Evolutionary conservation across 2,329 filamentous ascomycete genomes (phyloP).

Genomic region (Fusarium bactridioides): DNA sequence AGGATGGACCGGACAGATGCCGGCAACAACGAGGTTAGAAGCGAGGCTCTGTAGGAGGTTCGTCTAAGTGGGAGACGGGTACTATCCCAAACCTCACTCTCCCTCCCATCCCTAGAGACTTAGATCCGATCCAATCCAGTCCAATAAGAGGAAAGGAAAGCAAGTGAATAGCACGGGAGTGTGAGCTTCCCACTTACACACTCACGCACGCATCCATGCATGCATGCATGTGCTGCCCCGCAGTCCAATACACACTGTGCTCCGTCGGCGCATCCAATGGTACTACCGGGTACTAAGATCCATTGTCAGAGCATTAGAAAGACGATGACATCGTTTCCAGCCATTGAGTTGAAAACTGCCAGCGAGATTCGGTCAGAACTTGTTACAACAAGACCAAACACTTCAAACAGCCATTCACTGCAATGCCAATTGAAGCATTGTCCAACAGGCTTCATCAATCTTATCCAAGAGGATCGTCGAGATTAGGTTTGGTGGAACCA

Average conservation of each 20-base stretch:
- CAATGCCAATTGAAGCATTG: not conserved
- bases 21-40: slow-evolving; percentile 13
- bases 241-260: slow-evolving; percentile 23
- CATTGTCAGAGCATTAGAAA: not conserved
- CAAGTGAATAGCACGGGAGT: slow-evolving; percentile 11
- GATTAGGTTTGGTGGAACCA: slow-evolving; percentile 43
- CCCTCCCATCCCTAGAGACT: not conserved
- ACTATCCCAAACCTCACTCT: slow-evolving; percentile 20
- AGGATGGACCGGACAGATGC: slow-evolving; percentile 17
- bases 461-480: slow-evolving; percentile 34
- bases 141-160: not conserved
- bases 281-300: slow-evolving; percentile 3
- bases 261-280: not conserved
- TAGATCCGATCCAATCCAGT: not conserved
- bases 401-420: not conserved
- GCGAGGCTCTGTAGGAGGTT: slow-evolving; percentile 7
- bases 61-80: slow-evolving; percentile 1
- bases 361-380: rapidly evolving
- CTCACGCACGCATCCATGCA: not conserved
- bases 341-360: not conserved
- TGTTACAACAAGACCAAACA: not conserved
- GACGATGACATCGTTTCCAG: not conserved
- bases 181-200: slow-evolving; percentile 19
- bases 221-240: slow-evolving; percentile 23
- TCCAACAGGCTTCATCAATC: not conserved